Base-by-base conservation (phyloP, 2,329 filamentous ascomycete species). In the Dothistroma septosporum region DNA sequence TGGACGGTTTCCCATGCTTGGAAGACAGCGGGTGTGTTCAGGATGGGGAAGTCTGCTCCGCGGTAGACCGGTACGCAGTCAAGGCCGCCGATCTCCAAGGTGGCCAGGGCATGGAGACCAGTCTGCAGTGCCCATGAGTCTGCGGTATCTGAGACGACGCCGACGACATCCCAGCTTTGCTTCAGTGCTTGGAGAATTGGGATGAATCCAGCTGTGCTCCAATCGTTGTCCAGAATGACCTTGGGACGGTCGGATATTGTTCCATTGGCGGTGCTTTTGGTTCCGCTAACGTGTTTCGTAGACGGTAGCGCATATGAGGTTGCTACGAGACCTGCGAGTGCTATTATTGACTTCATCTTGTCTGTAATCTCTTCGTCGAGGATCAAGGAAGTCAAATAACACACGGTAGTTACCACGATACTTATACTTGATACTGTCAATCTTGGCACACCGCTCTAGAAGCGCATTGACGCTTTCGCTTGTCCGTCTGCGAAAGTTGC, bases 11-110 rank as follows among this genome's bases (percentile, higher is more conserved):
- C 74, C 78, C 78, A 82, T 5, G 76, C 72, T 55, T 65, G 63
- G 68, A 80, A 78, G 0, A 77, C 72, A 44, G 75, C 69, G 0
- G 76, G 76, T 0, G 78, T 81, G 63, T 80, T 79, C 46, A 82
- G 69, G 11, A 82, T 69, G 0, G 80, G 80, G 61, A 77, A 80
- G 63, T 80, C 72, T 55, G 78, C 67, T 11, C 80, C 80, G 31
- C 77, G 73, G 62, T 78, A 75, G 2, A 82, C 79, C 0, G 80
- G 80, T 41, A 82, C 79, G 63, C 80, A 82, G 50, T 70, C 73
- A 1, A 82, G 66, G 55, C 77, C 77, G 14, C 79, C 79, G 12
- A 77, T 67, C 66, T 82, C 79, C 0, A 83, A 73, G 2, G 76
- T 77, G 2, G 79, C 78, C 1, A 82, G 71, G 2, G 75, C 80